These are phyloP conservation scores for Boletus vermiculosoides DNA, from an alignment of 768 basidiomycete genomes.

Conservation along the genomic window DNA sequence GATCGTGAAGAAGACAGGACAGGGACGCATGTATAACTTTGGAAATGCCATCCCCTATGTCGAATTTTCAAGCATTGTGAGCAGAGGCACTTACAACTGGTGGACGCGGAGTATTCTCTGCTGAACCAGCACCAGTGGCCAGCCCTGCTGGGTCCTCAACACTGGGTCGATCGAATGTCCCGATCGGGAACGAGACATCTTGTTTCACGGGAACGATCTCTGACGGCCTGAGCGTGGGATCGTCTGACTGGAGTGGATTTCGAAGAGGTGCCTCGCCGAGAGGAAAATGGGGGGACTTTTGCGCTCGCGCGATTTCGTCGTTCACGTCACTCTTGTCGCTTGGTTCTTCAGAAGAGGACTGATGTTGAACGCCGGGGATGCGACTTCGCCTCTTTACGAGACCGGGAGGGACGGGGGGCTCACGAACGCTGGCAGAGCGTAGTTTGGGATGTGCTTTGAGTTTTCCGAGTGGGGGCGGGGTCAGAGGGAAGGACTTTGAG, in stretches of 20 bases:
- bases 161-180: conserved; percentile 4
- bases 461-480: conserved; percentile 27
- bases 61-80: conserved; percentile 9
- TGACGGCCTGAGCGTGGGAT: not conserved
- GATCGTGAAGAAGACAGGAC: conserved; percentile 11
- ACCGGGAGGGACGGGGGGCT: conserved; percentile 33
- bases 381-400: conserved; percentile 30
- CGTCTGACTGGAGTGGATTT: not conserved
- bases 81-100: conserved; percentile 29
- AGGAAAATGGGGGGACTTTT: conserved; percentile 6
- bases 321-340: conserved; percentile 29
- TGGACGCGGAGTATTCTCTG: conserved; percentile 15
- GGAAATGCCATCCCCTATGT: conserved; percentile 10
- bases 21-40: conserved; percentile 8
- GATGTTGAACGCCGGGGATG: conserved; percentile 23
- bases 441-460: conserved; percentile 32
- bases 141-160: conserved; percentile 2
- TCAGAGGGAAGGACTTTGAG: conserved; percentile 32
- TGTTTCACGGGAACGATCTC: conserved; percentile 12
- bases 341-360: conserved; percentile 29
- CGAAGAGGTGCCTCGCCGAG: not conserved
- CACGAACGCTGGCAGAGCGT: conserved; percentile 26
- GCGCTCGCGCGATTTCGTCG: conserved; percentile 18
- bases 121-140: not conserved
- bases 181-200: conserved; percentile 4